Evolutionary conservation across 1,284 basidiomycete species (phyloP), one percentile per base, ranked within the genome.

Genomic region (Sphaerobolus stellatus): DNA sequence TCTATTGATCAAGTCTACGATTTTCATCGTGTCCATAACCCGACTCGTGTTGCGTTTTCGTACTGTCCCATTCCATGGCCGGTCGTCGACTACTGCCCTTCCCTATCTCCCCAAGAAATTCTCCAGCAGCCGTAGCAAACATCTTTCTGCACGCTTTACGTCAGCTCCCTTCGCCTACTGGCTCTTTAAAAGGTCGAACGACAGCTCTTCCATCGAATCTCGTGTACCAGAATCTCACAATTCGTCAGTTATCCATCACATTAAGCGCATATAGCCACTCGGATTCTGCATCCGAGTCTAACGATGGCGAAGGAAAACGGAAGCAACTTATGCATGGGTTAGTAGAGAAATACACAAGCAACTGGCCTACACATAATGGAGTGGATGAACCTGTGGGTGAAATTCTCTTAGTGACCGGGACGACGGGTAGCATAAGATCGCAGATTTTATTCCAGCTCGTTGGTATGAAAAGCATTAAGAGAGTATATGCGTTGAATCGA

Each of bases 21-120:
- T 11, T 36, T 11, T 11, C 33, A 36, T n/a, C 11, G n/a, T 11
- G 11, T 36, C n/a, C 33, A 36, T 36, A 11, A 11, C 11, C 33
- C 33, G 33, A 36, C 11, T 36, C n/a, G 11, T 36, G 11, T n/a
- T 36, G 33, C 33, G 11, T 36, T 36, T 36, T 36, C 33, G 13
- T 11, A 36, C 18, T 36, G 18, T 11, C 33, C 18, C 33, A 36
- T 36, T 18, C 18, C 18, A 11, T 18, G 33, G 11, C 33, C 33
- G 11, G 13, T 11, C 33, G 33, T 36, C 33, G 13, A 11, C 11
- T 36, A 11, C 33, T 36, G 11, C 33, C 61, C 4, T 76, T 76
- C 58, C 66, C 69, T 1, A 64, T 77, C 20, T 77, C 75, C 1
- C 68, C 71, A 3, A 66, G 74, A 29, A 76, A 77, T 56, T 72